These are phyloP conservation scores for Aspergillus sp. DNA, from an alignment of 2,329 filamentous ascomycete species.

Conservation along the genomic window DNA sequence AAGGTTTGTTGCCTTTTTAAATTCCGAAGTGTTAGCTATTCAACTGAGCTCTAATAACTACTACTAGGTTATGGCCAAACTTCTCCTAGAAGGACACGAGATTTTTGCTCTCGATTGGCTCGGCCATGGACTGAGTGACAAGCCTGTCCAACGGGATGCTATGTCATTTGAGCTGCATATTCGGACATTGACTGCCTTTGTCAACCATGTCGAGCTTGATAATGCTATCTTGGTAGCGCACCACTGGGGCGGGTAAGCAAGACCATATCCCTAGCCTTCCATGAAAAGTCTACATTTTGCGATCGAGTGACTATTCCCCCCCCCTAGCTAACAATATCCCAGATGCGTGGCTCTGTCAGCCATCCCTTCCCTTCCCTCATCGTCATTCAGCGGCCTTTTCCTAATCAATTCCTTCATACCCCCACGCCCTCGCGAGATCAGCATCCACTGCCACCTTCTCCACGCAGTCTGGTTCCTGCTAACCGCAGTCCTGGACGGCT, in stretches of 20 bases:
- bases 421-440: neutral
- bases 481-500: neutral
- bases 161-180: neutral
- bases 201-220: neutral
- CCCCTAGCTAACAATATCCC: neutral
- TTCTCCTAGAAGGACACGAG: neutral
- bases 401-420: neutral
- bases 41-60: neutral
- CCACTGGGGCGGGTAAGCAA: neutral
- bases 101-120: neutral
- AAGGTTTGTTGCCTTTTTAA: neutral
- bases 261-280: neutral
- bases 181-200: neutral
- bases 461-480: neutral
- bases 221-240: neutral
- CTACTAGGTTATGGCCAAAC: neutral
- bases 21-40: too few species aligned
- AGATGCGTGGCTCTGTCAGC: neutral
- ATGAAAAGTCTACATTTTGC: too few species aligned
- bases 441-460: neutral
- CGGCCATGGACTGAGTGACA: neutral
- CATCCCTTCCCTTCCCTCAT: neutral
- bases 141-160: neutral
- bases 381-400: neutral
- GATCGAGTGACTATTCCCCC: neutral